Evolutionary conservation across 1,139 yeast species (phyloP).

Genomic region (Candida mesenterica): DNA sequence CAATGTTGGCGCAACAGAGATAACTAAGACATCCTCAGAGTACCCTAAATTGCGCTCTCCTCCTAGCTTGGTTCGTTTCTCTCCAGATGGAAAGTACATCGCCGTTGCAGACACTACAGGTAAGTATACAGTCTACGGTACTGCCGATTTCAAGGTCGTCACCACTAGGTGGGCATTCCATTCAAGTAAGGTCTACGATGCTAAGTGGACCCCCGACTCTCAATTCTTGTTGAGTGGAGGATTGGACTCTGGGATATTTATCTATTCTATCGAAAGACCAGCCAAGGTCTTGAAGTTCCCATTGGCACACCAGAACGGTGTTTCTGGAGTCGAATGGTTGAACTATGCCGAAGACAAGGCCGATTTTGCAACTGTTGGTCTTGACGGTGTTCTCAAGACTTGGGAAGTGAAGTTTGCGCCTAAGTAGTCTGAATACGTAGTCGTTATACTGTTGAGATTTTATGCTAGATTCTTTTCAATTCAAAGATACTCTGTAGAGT

Average conservation of each 20-base stretch:
- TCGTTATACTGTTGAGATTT: no score
- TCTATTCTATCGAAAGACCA: slow-evolving; percentile 79
- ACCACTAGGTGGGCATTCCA: slow-evolving; percentile 97
- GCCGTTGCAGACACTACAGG: slow-evolving; percentile 91
- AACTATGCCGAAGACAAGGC: slow-evolving; percentile 27
- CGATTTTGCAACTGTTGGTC: slow-evolving; percentile 66
- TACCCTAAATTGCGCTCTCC: slow-evolving; percentile 58
- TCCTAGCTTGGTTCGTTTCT: slow-evolving; percentile 62
- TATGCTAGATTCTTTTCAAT: no score
- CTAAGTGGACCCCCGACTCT: slow-evolving; percentile 77
- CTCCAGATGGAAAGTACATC: slow-evolving; percentile 64
- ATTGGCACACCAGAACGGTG: slow-evolving; percentile 90
- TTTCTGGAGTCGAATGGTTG: slow-evolving; percentile 71
- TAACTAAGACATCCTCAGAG: slow-evolving; percentile 13
- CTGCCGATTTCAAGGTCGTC: slow-evolving; percentile 53
- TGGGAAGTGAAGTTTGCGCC: slow-evolving; percentile 54
- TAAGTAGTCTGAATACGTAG: slow-evolving; percentile 6
- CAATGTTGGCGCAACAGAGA: slow-evolving; percentile 16
- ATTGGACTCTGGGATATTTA: slow-evolving; percentile 74
- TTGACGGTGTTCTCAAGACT: slow-evolving; percentile 75
- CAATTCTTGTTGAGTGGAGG: slow-evolving; percentile 76
- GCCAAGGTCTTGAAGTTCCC: slow-evolving; percentile 69
- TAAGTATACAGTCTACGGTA: slow-evolving; percentile 68
- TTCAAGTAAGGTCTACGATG: slow-evolving; percentile 72
- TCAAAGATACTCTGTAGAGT: no score